phyloP scores from a whole-genome alignment of 441 rosid genomes.

The Populus hybrid region DNA sequence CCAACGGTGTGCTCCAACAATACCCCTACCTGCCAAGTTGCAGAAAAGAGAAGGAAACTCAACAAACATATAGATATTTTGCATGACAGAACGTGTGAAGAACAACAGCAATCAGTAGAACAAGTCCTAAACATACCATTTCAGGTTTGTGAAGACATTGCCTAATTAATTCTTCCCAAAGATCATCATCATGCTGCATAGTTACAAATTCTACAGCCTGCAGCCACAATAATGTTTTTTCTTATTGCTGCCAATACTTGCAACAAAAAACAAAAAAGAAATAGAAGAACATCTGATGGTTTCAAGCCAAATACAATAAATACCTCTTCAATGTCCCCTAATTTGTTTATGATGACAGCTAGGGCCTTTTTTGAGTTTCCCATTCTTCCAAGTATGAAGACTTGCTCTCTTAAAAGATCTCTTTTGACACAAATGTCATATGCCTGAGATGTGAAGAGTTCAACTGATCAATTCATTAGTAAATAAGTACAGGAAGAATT shows the following conservation, averaged over 20 bases:
- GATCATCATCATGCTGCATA: slow-evolving; percentile 97
- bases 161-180: slow-evolving; percentile 96
- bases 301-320: slow-evolving; percentile 15
- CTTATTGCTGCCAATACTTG: slow-evolving; percentile 8
- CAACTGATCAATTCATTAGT: slow-evolving; percentile 20
- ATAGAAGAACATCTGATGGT: slow-evolving; percentile 11
- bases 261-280: not conserved
- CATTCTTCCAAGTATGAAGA: slow-evolving; percentile 97
- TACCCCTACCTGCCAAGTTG: slow-evolving; percentile 75
- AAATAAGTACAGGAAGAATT: not conserved
- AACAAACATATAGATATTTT: not conserved
- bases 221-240: slow-evolving; percentile 19
- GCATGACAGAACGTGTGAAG: not conserved
- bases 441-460: slow-evolving; percentile 54
- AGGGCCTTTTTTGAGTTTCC: slow-evolving; percentile 93
- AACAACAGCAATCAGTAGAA: not conserved
- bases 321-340: slow-evolving; percentile 99
- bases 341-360: slow-evolving; percentile 78
- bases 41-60: slow-evolving; percentile 14
- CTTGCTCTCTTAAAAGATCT: slow-evolving; percentile 91
- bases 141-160: slow-evolving; percentile 96
- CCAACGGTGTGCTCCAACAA: slow-evolving; percentile 98
- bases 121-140: slow-evolving; percentile 54
- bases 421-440: slow-evolving; percentile 76
- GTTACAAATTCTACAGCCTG: slow-evolving; percentile 99